Percentiles rank a stretch among this genome's conserved stretches.
Conservation (phyloP, 495 filamentous ascomycete species). For the Amorphotheca resinae region DNA sequence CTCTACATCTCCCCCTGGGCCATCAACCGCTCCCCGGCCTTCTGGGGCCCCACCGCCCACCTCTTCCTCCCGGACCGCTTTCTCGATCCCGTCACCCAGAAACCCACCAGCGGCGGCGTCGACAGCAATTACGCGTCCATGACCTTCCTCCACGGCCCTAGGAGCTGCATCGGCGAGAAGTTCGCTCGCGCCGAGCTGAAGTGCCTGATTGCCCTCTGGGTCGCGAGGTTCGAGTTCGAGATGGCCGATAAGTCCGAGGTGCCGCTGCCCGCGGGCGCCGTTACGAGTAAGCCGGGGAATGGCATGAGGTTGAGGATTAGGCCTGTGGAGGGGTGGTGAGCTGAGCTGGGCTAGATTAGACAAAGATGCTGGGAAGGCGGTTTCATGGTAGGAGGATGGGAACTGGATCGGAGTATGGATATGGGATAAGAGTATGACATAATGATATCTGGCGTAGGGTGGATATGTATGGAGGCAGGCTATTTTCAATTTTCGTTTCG, state of each 20-base stretch:
- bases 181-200: conserved; percentile 63
- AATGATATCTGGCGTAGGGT: no score
- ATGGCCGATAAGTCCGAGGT: conserved; percentile 26
- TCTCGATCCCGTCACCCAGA: no score
- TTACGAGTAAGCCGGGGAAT: conserved; percentile 51
- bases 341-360: no score
- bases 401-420: no score
- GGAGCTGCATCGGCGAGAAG: conserved; percentile 38
- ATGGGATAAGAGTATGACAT: no score
- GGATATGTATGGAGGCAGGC: no score
- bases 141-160: conserved; percentile 33
- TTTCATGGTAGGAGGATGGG: no score
- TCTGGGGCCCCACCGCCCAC: conserved; percentile 24
- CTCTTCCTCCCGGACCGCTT: conserved; percentile 23
- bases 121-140: conserved; percentile 34
- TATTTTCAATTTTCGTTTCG: no score
- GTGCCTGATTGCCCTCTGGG: conserved; percentile 48
- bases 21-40: conserved; percentile 30
- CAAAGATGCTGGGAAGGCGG: no score
- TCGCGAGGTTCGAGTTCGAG: conserved; percentile 48
- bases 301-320: conserved; percentile 51
- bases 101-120: conserved; percentile 16
- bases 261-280: conserved; percentile 37
- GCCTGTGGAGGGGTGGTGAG: conserved; percentile 50
- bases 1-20: conserved; percentile 36